Evolutionary conservation across 2,329 filamentous ascomycete species (phyloP), one percentile per base, ranked within the genome.

Genomic region (Aspergillus eucalypticola): DNA sequence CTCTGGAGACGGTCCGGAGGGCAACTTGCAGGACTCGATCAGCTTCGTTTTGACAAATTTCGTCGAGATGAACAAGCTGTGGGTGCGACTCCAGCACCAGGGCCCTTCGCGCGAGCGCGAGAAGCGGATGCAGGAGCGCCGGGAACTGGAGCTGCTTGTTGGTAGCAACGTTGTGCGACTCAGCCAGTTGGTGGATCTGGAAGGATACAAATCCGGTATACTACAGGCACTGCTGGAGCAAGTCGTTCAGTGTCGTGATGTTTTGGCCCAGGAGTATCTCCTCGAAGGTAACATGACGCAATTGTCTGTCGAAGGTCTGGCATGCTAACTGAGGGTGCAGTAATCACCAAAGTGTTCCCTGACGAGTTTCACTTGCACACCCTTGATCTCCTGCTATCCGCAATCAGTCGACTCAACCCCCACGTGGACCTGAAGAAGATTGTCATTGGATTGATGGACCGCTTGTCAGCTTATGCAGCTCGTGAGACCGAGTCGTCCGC

Each of bases 1-100:
- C 51, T 88, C 87, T 62, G 86, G 92, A 53, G 94, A 98, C 60
- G 95, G 95, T 0, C 92, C 94, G 2, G 93, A 98, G 76, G 95
- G 95, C 54, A 98, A 97, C 71, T 81, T 98, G 52, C 92, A 96
- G 76, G 95, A 99, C 78, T 97, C 93, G 38, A 96, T 99, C 79
- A 97, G 92, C 81, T 99, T 99, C 74, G 90, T 98, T 58, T 81
- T 99, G 72, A 99, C 95, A 62, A 99, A 99, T 72, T 99, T 99
- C 73, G 95, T 99, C 68, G 95, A 99, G 79, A 99, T 99, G 95
- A 99, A 99, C 81, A 99, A 99, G 84, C 84, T 99, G 35, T 99
- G 95, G 95, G 95, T 99, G 64, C 89, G 95, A 46, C 81, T 98
- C 72, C 95, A 99, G 76, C 95, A 99, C 76, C 95, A 99, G 75